Base-by-base conservation (phyloP, 2,329 filamentous ascomycete species). In the Botrytis squamosa region DNA sequence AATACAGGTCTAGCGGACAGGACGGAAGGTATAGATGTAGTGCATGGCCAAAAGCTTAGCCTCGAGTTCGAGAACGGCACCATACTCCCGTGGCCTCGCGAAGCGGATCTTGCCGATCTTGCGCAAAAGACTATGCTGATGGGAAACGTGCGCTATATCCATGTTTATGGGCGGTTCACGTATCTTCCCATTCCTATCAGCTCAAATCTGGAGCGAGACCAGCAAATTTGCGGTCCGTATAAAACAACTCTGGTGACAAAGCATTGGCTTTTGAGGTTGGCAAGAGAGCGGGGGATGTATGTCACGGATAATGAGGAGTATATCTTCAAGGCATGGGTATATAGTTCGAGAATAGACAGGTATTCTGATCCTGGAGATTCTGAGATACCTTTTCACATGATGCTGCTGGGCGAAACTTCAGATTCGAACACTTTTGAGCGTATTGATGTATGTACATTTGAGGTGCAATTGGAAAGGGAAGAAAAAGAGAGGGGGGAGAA, bases 391-490 rank as follows among this genome's bases (percentile, higher is more conserved):
- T n/a, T n/a, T n/a, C n/a, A n/a, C 12, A 52, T 52, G 49, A 52
- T 52, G 49, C 25, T 52, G 49, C 49, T 52, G 0, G 12, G 12
- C 4, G 49, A 52, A n/a, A 52, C 12, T 2, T n/a, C 49, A 3
- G 10, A 52, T 14, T 3, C 2, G 4, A 3, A 1, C 49, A 52
- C 25, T 7, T 52, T 52, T 52, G 49, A 52, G 12, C 49, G 49
- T 1, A n/a, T 52, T 1, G 22, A 52, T 1, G 4, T 52, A 52
- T 5, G 22, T 2, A 2, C 0, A 6, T 0, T 49, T 5, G 4
- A 0, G 0, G 0, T 25, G 10, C 0, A 49, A 12, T 25, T 49
- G 9, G 4, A 25, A 12, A 0, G 9, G 4, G 9, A 2, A 12
- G 10, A 14, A 6, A 10, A 52, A n/a, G 49, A 46, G 9, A 9